phyloP scores from a whole-genome alignment of 2,329 filamentous ascomycete genomes.

The Lomentospora prolificans region DNA sequence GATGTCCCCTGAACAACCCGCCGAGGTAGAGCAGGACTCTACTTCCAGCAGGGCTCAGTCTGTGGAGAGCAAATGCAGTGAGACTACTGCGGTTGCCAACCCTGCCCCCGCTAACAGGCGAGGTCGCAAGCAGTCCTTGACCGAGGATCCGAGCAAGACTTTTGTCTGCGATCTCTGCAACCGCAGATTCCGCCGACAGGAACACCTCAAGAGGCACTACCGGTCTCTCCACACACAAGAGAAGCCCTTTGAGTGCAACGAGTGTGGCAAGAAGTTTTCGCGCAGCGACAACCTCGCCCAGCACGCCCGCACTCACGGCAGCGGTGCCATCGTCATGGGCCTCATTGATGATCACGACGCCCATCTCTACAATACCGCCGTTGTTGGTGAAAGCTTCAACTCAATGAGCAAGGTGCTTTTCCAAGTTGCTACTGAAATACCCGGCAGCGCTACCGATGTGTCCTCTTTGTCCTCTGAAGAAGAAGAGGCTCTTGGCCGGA shows the following conservation, averaged over 20 bases:
- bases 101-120: conserved; percentile 70
- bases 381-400: conserved; percentile 51
- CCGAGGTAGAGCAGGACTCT: conserved; percentile 21
- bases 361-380: conserved; percentile 29
- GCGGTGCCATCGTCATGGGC: conserved; percentile 83
- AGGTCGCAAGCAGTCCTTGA: conserved; percentile 95
- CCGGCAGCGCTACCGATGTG: conserved; percentile 52
- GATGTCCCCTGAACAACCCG: conserved; percentile 28
- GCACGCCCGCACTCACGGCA: conserved; percentile 87
- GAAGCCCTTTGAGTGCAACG: conserved; percentile 95
- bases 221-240: conserved; percentile 96
- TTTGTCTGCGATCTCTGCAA: conserved; percentile 96
- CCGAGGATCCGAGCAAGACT: conserved; percentile 95
- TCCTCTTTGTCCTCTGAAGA: too few species aligned
- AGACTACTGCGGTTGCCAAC: conserved; percentile 29
- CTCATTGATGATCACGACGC: conserved; percentile 63
- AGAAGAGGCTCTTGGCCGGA: conserved; percentile 36
- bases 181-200: conserved; percentile 93
- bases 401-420: conserved; percentile 70
- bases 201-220: conserved; percentile 98
- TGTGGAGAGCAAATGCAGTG: conserved; percentile 32
- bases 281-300: conserved; percentile 95
- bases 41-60: conserved; percentile 25
- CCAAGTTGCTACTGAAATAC: conserved; percentile 65
- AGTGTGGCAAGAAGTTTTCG: conserved; percentile 99